Conservation (phyloP, 1,139 yeast genomes). For the Candida buenavistaensis region DNA sequence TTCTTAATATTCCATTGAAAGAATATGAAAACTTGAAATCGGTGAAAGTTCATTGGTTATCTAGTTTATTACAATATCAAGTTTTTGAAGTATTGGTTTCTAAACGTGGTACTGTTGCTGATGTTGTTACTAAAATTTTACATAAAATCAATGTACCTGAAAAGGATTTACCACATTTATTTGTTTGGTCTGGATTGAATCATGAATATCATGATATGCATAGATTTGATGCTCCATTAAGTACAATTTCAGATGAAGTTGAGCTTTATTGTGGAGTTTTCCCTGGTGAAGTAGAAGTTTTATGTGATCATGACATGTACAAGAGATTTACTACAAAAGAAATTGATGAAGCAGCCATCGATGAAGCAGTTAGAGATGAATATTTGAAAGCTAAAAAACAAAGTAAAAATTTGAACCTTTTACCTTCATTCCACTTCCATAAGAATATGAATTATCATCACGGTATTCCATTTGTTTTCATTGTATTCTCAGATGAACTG, state of each 20-base stretch:
- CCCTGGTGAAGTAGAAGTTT: slow-evolving; percentile 46
- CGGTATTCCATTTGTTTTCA: slow-evolving; percentile 85
- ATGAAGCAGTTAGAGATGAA: slow-evolving; percentile 29
- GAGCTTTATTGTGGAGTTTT: slow-evolving; percentile 46
- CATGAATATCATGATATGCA: slow-evolving; percentile 40
- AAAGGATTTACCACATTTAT: slow-evolving; percentile 49
- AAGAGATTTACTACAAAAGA: slow-evolving; percentile 24
- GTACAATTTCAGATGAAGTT: slow-evolving; percentile 31
- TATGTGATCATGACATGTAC: slow-evolving; percentile 39
- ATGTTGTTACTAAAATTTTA: slow-evolving; percentile 57
- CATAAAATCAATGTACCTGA: slow-evolving; percentile 54
- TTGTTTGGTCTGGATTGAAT: slow-evolving; percentile 58
- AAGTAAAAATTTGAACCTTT: slow-evolving; percentile 42
- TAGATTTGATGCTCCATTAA: slow-evolving; percentile 38
- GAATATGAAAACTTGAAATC: slow-evolving; percentile 78
- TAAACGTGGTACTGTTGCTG: slow-evolving; percentile 54
- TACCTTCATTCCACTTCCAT: slow-evolving; percentile 68
- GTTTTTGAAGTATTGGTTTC: slow-evolving; percentile 71
- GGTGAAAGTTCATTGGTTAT: slow-evolving; percentile 64
- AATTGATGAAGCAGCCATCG: slow-evolving; percentile 8
- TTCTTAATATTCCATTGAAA: slow-evolving; percentile 68
- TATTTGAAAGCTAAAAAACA: slow-evolving; percentile 27
- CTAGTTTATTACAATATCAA: slow-evolving; percentile 63
- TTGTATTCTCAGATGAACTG: slow-evolving; percentile 62
- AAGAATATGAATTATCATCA: slow-evolving; percentile 71